Percentiles rank a stretch among this genome's conserved stretches.
phyloP scores from a whole-genome alignment of 768 basidiomycete species.

The Suillus weaverae region DNA sequence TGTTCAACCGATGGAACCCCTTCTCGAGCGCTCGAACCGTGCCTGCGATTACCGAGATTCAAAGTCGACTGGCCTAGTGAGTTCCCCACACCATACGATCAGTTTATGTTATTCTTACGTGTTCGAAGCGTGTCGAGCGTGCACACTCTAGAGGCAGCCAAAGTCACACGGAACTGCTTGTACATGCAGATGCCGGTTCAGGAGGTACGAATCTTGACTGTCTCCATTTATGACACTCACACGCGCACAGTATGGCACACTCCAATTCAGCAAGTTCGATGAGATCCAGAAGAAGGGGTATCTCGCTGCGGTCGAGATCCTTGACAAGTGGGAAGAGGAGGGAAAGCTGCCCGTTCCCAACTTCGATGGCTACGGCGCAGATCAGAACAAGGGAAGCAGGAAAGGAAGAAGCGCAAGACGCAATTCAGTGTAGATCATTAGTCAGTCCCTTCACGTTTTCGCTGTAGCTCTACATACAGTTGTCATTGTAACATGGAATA shows the following conservation, averaged over 20 bases:
- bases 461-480: background rate
- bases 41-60: slow-evolving; percentile 91
- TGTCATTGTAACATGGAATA: background rate
- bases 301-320: slow-evolving; percentile 62
- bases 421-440: slow-evolving; percentile 55
- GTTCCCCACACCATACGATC: slow-evolving; percentile 31
- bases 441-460: background rate
- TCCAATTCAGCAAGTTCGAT: slow-evolving; percentile 87
- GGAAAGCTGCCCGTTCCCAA: slow-evolving; percentile 77
- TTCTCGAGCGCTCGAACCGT: slow-evolving; percentile 76
- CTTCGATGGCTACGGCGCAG: slow-evolving; percentile 55
- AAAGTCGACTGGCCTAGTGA: slow-evolving; percentile 92
- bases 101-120: slow-evolving; percentile 11
- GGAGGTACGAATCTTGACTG: slow-evolving; percentile 50
- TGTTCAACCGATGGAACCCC: slow-evolving; percentile 92
- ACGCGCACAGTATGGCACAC: slow-evolving; percentile 72
- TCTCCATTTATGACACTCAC: background rate
- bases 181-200: slow-evolving; percentile 97
- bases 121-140: slow-evolving; percentile 85
- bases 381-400: slow-evolving; percentile 45
- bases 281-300: slow-evolving; percentile 88
- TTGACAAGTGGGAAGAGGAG: slow-evolving; percentile 80
- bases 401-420: slow-evolving; percentile 77
- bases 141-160: slow-evolving; percentile 94
- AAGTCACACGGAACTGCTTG: slow-evolving; percentile 81